Conservation (phyloP, 192 early-diverging fungal genomes). For the Gamsiella multidivaricata region DNA sequence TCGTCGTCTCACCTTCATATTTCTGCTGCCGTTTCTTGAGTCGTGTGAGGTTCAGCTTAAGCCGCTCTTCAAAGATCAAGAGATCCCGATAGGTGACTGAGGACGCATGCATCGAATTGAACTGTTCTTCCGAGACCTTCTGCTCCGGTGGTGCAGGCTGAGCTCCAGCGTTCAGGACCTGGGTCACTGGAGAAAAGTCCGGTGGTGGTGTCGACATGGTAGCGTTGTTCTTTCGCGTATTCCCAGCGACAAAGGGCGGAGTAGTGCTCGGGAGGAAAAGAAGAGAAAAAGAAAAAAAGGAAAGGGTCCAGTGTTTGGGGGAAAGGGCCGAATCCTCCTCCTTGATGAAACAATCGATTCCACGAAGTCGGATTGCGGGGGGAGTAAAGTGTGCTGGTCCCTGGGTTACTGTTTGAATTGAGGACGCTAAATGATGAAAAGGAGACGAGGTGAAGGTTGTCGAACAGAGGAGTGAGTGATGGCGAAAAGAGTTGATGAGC, state of each 20-base stretch:
- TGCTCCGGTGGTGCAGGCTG: slow-evolving; percentile 28
- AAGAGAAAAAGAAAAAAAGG: not conserved
- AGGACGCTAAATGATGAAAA: no score
- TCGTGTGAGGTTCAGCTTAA: slow-evolving; percentile 77
- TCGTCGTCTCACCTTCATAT: slow-evolving; percentile 74
- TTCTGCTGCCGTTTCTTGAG: slow-evolving; percentile 76
- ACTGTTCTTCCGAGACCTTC: slow-evolving; percentile 45
- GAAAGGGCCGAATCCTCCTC: no score
- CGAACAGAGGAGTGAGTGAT: no score
- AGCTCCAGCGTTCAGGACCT: slow-evolving; percentile 18
- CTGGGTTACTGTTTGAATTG: no score
- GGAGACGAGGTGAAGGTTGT: no score
- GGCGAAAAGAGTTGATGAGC: no score
- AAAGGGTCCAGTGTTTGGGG: no score
- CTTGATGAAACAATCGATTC: no score
- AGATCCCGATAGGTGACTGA: slow-evolving; percentile 75
- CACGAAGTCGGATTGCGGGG: no score
- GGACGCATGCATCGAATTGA: slow-evolving; percentile 44
- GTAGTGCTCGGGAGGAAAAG: not conserved
- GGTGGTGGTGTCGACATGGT: not conserved
- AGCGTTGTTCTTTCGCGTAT: no score
- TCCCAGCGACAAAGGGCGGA: no score
- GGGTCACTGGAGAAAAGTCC: slow-evolving; percentile 42
- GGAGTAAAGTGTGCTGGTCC: no score
- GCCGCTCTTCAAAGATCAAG: slow-evolving; percentile 83